A percentile compares a stretch with the other conserved stretches of the same genome.
Evolutionary conservation across 768 basidiomycete species (phyloP).

Genomic region (Cystobasidium tubakii): DNA sequence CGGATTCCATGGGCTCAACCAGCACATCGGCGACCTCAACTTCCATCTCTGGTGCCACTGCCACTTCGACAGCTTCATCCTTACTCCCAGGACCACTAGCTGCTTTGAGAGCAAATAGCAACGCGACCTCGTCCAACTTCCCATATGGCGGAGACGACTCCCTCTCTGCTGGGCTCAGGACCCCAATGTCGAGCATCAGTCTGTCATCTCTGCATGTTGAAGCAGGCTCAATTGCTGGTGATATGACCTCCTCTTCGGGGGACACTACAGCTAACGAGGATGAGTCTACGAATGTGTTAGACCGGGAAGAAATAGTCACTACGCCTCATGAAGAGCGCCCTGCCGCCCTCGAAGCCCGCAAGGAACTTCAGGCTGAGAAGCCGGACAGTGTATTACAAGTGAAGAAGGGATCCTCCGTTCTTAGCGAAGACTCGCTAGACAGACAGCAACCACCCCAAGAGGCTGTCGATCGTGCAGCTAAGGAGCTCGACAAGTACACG

Average conservation of each 20-base stretch:
- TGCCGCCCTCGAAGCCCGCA: not conserved
- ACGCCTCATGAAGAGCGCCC: not conserved
- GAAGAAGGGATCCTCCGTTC: not conserved
- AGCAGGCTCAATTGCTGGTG: conserved; percentile 19
- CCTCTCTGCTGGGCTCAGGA: conserved; percentile 7
- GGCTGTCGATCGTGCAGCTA: not conserved
- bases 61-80: conserved; percentile 30
- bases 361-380: not conserved
- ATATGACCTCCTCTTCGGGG: conserved; percentile 4
- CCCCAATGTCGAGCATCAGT: conserved; percentile 28
- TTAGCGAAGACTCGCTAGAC: not conserved
- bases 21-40: conserved; percentile 11
- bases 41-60: conserved; percentile 11
- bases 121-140: not conserved
- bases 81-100: conserved; percentile 18
- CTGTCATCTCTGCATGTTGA: conserved; percentile 19
- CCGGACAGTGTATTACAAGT: not conserved
- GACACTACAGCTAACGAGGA: conserved; percentile 25
- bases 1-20: conserved; percentile 19
- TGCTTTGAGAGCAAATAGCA: not conserved
- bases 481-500: conserved; percentile 19
- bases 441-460: not conserved
- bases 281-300: not conserved
- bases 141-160: conserved; percentile 10
- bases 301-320: not conserved